Percentiles rank a stretch among this genome's conserved stretches.
Evolutionary conservation across 495 filamentous ascomycete genomes (phyloP).

Genomic region (Tuber brumale): DNA sequence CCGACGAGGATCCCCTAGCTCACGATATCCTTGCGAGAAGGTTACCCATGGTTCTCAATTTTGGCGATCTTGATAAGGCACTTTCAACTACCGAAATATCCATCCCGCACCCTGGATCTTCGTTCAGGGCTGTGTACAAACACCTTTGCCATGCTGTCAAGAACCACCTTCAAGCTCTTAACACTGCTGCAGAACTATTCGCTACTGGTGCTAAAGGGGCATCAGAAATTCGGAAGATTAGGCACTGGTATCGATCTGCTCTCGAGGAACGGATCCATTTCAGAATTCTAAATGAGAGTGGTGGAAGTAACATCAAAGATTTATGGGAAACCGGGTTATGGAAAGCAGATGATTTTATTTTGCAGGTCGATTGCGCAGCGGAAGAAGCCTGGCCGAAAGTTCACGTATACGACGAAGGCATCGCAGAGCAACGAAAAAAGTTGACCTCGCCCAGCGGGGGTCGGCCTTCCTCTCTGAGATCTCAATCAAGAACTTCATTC

Average conservation of each 20-base stretch:
- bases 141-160: constrained; percentile 24
- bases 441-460: constrained; percentile 6
- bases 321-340: constrained; percentile 35
- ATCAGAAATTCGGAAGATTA: constrained; percentile 22
- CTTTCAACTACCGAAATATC: constrained; percentile 24
- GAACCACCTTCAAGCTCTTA: constrained; percentile 32
- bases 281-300: constrained; percentile 22
- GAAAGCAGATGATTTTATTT: constrained; percentile 30
- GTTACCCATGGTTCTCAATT: constrained; percentile 26
- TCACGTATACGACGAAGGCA: constrained; percentile 23
- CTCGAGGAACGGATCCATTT: constrained; percentile 28
- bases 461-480: constrained; percentile 1
- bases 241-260: constrained; percentile 24
- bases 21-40: constrained; percentile 11
- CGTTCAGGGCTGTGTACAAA: constrained; percentile 27
- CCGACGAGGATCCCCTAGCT: constrained; percentile 1
- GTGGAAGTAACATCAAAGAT: constrained; percentile 28
- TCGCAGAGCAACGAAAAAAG: constrained; percentile 14
- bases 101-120: constrained; percentile 34
- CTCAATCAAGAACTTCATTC: constrained; percentile 23
- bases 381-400: constrained; percentile 24
- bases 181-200: constrained; percentile 32
- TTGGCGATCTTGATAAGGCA: constrained; percentile 30
- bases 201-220: constrained; percentile 10
- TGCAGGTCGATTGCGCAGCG: constrained; percentile 30